Evolutionary conservation across 2,329 filamentous ascomycete genomes (phyloP).

Genomic region (Pseudocercospora musae): DNA sequence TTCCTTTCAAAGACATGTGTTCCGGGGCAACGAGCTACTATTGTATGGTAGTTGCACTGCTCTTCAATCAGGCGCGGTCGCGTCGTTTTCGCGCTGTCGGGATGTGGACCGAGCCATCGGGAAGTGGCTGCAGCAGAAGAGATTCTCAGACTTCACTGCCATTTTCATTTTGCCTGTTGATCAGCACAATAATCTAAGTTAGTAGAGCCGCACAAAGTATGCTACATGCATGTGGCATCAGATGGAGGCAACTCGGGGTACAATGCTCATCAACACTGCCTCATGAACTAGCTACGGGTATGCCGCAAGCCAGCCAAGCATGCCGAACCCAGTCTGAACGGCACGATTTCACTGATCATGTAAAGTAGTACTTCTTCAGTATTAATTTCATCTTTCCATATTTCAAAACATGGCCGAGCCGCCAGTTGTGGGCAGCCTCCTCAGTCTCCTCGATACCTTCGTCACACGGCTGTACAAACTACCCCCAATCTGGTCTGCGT

Average conservation of each 20-base stretch:
- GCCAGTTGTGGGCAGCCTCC: not conserved
- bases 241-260: not conserved
- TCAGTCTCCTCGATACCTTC: conserved; percentile 1
- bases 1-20: no score
- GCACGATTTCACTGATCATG: not conserved
- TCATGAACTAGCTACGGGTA: not conserved
- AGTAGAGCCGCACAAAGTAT: not conserved
- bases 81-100: not conserved
- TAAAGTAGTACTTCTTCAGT: not conserved
- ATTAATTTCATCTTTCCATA: not conserved
- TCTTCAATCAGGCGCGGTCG: not conserved
- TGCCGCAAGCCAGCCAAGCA: not conserved
- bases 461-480: not conserved
- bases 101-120: not conserved
- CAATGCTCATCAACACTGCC: not conserved
- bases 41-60: not conserved
- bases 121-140: not conserved
- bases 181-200: not conserved
- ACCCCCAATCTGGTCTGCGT: not conserved
- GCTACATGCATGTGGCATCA: not conserved
- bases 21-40: not conserved
- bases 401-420: not conserved
- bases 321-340: not conserved
- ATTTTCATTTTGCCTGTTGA: not conserved
- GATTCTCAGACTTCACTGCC: not conserved